These are phyloP conservation scores for Escallonia herrerae DNA, from an alignment of 129 eudicot species.

Conservation along the genomic window DNA sequence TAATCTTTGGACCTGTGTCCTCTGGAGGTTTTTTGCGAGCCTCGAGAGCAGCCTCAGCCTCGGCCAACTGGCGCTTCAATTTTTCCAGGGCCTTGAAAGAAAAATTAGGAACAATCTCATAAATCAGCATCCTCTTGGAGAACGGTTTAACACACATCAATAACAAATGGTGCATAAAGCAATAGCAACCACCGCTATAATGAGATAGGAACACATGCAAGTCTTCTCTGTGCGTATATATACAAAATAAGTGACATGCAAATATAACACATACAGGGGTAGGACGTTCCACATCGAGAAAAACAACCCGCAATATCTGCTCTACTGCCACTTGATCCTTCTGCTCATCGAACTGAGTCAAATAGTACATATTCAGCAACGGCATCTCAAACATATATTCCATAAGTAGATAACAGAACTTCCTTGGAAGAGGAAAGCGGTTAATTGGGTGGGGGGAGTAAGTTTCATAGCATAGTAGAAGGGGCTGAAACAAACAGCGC, in stretches of 20 bases:
- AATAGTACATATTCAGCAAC: not conserved
- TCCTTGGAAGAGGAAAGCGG: too few relatives aligned
- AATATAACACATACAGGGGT: constrained; percentile 42
- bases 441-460: too few relatives aligned
- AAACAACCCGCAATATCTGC: constrained; percentile 81
- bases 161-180: not conserved
- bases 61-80: constrained; percentile 76
- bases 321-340: constrained; percentile 87
- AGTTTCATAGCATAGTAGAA: too few relatives aligned
- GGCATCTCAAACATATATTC: too few relatives aligned
- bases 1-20: constrained; percentile 67
- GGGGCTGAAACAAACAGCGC: too few relatives aligned
- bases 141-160: not conserved
- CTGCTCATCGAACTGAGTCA: constrained; percentile 71
- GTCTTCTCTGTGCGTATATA: too few relatives aligned
- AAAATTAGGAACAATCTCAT: not conserved
- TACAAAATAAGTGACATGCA: not conserved
- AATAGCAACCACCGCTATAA: not conserved
- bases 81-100: constrained; percentile 65
- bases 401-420: too few relatives aligned
- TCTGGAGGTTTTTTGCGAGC: constrained; percentile 76
- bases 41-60: constrained; percentile 78
- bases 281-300: constrained; percentile 70
- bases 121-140: constrained; percentile 2
- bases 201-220: not conserved